Base-by-base conservation (phyloP, 2,329 filamentous ascomycete genomes). In the Fusarium sp. region DNA sequence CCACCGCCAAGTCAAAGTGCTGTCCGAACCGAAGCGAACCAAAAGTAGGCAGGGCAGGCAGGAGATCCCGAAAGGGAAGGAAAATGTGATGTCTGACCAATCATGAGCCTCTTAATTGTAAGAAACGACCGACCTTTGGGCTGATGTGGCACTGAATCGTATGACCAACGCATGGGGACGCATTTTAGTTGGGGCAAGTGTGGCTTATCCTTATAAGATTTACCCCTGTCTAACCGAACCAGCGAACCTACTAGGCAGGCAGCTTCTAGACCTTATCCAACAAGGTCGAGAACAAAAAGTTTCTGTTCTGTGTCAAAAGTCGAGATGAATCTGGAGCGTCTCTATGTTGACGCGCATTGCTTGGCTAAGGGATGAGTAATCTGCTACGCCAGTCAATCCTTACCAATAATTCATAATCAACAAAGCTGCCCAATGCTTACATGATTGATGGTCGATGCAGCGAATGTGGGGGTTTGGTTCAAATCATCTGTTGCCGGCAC, bases 111-210 rank as follows among this genome's bases (percentile, higher is more conserved):
- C 20, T 18, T 40, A 64, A 62, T 76, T 72, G 74, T 75, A 57
- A 76, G 66, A 76, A 76, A 64, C 73, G 27, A 59, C 62, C 55
- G 72, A 75, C 68, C 29, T 68, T 76, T 76, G 70, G 59, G 71
- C 65, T 63, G 72, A 75, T 76, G 74, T 76, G 73, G 74, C 70
- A 72, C 74, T 75, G 71, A 73, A 74, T 76, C 74, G 74, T 74
- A 76, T 72, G 74, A 74, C 70, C 58, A 67, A 46, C 38, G 22
- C 29, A 53, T 45, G 22, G 47, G 27, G 54, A 45, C 24, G 51
- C n/a, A 42, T 47, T 42, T 25, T 55, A 29, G 43, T 24, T 43
- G 54, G n/a, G 30, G n/a, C 30, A 52, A 42, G 22, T 66, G 62
- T 66, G 63, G 63, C 62, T 57, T 43, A 29, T 51, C 10, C 7